Evolutionary conservation across 1,284 basidiomycete genomes (phyloP), one percentile per base, ranked within the genome.

Genomic region (Neonothopanus nambi): DNA sequence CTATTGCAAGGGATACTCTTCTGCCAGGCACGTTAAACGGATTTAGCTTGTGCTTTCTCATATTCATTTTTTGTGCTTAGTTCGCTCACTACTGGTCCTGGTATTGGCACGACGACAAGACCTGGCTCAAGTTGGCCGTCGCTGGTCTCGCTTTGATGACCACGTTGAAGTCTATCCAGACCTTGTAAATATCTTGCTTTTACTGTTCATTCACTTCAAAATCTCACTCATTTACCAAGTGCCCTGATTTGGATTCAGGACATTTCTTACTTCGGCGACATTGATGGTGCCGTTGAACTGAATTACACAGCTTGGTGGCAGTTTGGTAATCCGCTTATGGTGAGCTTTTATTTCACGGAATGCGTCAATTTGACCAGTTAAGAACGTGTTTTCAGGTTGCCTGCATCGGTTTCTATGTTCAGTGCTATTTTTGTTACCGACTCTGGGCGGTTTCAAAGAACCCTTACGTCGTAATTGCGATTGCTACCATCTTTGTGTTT

Each of bases 221-320:
- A 33, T 15, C 17, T 18, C 42, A 13, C 18, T 28, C 20, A 23
- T 21, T n/a, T n/a, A n/a, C n/a, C 9, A 39, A 71, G 70, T 57
- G 62, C 63, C 30, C 50, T 66, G 15, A 57, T 67, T 11, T 72
- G 70, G 70, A 63, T 67, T 20, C 59, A 62, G 45, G 60, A 61
- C 40, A 63, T 72, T n/a, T 47, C 62, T 13, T 51, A 64, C 38
- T 67, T 69, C 47, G 56, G 55, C 6, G 67, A 70, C 49, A 48
- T 71, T 12, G 43, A 63, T 1, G 64, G 65, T n/a, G 70, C 69
- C 0, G 62, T 69, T 44, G 26, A 46, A 6, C 59, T 70, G 20
- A 65, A 62, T 33, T 71, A 68, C 50, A 66, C 64, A 9, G 50
- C 61, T 20, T 72, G 70, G 70, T 69, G 66, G 67, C 64, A 67